Base-by-base conservation (phyloP, 306 rosid species). In the Quercus gilva region DNA sequence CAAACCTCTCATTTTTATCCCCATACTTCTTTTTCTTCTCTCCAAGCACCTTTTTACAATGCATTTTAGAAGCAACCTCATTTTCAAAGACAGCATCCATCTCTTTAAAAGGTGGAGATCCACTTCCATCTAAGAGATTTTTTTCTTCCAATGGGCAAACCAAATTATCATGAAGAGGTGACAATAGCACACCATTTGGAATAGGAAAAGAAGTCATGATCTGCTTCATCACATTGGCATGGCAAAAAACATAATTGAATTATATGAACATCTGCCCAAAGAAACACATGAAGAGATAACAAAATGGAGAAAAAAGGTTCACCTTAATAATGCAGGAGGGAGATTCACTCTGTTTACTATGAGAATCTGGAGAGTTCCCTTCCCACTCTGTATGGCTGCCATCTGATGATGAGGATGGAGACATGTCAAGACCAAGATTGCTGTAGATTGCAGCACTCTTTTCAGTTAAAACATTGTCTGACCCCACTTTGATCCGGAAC, bases 361-460 rank as follows among this genome's bases (percentile, higher is more conserved):
- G 89, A 59, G 86, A 86, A 78, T 86, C 96, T 43, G 83, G 92
- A 37, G 93, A 91, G 80, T 89, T 64, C 45, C 94, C 99, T 81
- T 91, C 99, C 81, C 94, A 87, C 76, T 90, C 98, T 21, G 93
- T 88, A 69, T 91, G 91, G 86, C 91, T 92, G 76, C 90, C 93
- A 78, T 90, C 96, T 76, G 84, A 77, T 18, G 97, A 91, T 57
- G 94, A 90, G 45, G 97, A 88, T 43, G 96, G 97, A 5, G 99
- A 92, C 69, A 84, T 85, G 63, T 94, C 97, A 56, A 95, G 98
- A 83, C 99, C 99, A 83, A 93, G 97, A 77, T 91, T 97, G 86
- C 91, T 88, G 80, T 93, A 90, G 84, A 95, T 91, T 21, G 85
- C 92, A 59, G 94, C 96, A 80, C 88, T 93, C 82, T 89, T 89